Conservation (phyloP, 495 filamentous ascomycete genomes). For the Aspergillus homomorphus region DNA sequence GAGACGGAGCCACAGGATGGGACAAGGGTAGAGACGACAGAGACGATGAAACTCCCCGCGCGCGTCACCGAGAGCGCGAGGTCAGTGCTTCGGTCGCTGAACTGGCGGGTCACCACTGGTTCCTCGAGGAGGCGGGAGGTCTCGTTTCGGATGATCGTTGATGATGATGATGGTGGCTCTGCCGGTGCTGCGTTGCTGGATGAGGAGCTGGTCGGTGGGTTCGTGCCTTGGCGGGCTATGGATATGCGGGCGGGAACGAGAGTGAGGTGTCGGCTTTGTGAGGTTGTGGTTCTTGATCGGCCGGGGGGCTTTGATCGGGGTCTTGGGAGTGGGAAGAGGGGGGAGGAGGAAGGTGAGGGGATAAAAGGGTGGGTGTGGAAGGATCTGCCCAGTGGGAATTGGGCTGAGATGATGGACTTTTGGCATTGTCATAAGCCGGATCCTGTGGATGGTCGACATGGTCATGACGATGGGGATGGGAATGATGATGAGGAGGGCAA, state of each 20-base stretch:
- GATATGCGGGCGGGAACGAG: constrained; percentile 51
- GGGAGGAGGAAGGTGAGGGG: neutral
- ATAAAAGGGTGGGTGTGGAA: constrained; percentile 63
- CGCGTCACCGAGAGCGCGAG: constrained; percentile 43
- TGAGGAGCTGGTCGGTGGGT: constrained; percentile 35
- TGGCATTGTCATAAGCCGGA: constrained; percentile 98
- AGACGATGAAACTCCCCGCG: constrained; percentile 64
- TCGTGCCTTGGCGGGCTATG: constrained; percentile 70
- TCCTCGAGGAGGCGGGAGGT: constrained; percentile 22
- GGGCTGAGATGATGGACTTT: constrained; percentile 99
- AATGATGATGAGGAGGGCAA: neutral
- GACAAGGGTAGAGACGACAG: constrained; percentile 27
- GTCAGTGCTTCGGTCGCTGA: constrained; percentile 15
- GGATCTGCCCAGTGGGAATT: constrained; percentile 91
- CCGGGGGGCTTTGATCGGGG: too few species aligned
- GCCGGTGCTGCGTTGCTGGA: too few species aligned
- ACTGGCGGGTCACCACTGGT: neutral
- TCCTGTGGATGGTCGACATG: constrained; percentile 20
- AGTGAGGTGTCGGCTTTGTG: constrained; percentile 67
- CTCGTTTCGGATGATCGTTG: constrained; percentile 70
- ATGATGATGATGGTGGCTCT: constrained; percentile 32
- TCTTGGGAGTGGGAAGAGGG: too few species aligned
- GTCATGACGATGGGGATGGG: neutral
- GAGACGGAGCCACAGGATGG: too few species aligned
- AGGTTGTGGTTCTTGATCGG: constrained; percentile 27